Evolutionary conservation across 2,329 filamentous ascomycete genomes (phyloP).

Genomic region (Verticillium tricorpus): DNA sequence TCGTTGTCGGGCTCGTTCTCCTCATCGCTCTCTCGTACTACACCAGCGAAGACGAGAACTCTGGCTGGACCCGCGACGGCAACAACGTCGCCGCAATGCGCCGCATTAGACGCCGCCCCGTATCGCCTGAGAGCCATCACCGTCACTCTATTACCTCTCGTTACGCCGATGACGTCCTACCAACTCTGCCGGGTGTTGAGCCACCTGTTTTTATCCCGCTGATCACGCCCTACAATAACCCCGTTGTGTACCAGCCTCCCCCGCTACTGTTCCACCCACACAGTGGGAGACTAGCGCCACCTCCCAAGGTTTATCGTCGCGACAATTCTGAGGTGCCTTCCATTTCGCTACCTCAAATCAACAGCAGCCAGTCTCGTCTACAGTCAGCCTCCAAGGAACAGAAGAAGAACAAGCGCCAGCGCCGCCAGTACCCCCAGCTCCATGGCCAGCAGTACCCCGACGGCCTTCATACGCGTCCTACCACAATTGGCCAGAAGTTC

Average conservation of each 20-base stretch:
- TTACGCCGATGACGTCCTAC: not conserved
- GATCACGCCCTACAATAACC: not conserved
- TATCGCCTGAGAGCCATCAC: not conserved
- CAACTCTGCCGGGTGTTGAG: not conserved
- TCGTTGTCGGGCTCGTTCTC: slow-evolving; percentile 22
- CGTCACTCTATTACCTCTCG: not conserved
- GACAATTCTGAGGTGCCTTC: not conserved
- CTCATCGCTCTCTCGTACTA: slow-evolving; percentile 29
- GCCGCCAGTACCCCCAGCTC: not conserved
- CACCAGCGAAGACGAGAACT: slow-evolving; percentile 9
- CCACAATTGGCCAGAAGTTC: not conserved
- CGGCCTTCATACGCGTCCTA: not conserved
- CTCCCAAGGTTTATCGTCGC: not conserved
- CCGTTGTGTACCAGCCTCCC: not conserved
- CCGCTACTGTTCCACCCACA: not conserved
- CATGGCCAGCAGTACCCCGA: not conserved
- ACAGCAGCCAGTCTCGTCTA: not conserved
- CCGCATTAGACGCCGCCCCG: not conserved
- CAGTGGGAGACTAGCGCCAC: not conserved
- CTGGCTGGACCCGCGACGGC: not conserved
- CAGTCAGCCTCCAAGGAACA: not conserved
- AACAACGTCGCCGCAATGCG: slow-evolving; percentile 1
- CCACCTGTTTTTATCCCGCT: not conserved
- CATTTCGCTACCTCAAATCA: too few species aligned
- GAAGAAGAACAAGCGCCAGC: not conserved